These are phyloP conservation scores for Lentinula detonsa DNA, from an alignment of 768 basidiomycete species.

Conservation along the genomic window DNA sequence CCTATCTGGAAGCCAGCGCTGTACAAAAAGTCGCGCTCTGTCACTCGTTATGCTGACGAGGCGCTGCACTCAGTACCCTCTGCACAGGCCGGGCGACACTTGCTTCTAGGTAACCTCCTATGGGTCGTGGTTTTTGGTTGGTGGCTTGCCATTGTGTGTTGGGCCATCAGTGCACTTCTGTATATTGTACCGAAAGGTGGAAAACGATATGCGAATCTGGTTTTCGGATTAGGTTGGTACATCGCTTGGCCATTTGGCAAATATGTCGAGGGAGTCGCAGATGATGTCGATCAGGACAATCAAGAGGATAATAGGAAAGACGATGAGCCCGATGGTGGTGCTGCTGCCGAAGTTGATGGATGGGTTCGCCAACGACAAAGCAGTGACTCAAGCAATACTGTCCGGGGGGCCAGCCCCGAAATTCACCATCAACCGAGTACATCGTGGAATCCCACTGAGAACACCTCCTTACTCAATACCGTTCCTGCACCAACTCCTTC, in stretches of 20 bases:
- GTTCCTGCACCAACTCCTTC: slow-evolving; percentile 31
- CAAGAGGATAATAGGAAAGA: slow-evolving; percentile 29
- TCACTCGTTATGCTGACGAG: slow-evolving; percentile 93
- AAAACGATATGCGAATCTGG: slow-evolving; percentile 72
- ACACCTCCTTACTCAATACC: slow-evolving; percentile 36
- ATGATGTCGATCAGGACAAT: slow-evolving; percentile 25
- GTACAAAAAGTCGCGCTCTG: slow-evolving; percentile 95
- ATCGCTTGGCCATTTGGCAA: slow-evolving; percentile 98
- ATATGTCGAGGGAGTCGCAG: slow-evolving; percentile 83
- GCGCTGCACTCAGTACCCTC: slow-evolving; percentile 91
- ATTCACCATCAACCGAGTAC: slow-evolving; percentile 28
- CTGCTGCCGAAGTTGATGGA: slow-evolving; percentile 14
- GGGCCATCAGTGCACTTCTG: slow-evolving; percentile 61
- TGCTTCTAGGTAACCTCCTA: slow-evolving; percentile 90
- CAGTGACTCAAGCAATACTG: slow-evolving; percentile 12
- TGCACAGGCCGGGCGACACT: slow-evolving; percentile 87
- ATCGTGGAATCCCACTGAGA: slow-evolving; percentile 44
- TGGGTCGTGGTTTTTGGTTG: slow-evolving; percentile 90
- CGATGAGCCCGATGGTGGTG: slow-evolving; percentile 24
- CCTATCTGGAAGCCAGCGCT: slow-evolving; percentile 99
- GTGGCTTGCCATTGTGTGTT: slow-evolving; percentile 80
- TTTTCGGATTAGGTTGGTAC: slow-evolving; percentile 95
- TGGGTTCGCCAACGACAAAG: slow-evolving; percentile 31
- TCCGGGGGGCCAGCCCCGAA: slow-evolving; percentile 28
- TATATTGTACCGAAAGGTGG: slow-evolving; percentile 77